Percentiles rank a stretch among this genome's conserved stretches.
These are phyloP conservation scores for Grigorovia humatica DNA, from an alignment of 805 yeast species.

Conservation along the genomic window DNA sequence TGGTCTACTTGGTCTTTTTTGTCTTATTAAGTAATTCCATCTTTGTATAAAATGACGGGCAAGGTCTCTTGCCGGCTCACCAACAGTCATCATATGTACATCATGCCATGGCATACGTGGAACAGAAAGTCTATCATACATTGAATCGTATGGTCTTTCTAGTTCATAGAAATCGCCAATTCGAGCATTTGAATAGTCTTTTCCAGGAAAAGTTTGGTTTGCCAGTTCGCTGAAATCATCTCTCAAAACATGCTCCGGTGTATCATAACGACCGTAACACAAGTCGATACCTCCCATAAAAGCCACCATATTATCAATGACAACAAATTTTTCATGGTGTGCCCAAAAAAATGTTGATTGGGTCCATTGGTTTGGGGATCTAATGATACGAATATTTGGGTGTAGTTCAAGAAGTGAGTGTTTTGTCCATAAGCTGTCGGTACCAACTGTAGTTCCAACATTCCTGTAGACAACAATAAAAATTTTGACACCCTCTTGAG, in stretches of 20 bases:
- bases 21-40: constrained; percentile 90
- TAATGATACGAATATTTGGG: constrained; percentile 75
- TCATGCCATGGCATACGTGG: constrained; percentile 99
- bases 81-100: constrained; percentile 90
- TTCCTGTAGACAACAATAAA: constrained; percentile 88
- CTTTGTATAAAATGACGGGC: constrained; percentile 93
- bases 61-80: constrained; percentile 88
- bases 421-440: constrained; percentile 89
- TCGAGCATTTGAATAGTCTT: constrained; percentile 94
- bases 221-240: constrained; percentile 55
- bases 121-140: constrained; percentile 69
- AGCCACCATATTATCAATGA: constrained; percentile 79
- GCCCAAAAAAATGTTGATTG: constrained; percentile 98
- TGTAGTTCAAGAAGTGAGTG: constrained; percentile 82
- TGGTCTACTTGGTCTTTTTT: constrained; percentile 86
- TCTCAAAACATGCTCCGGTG: constrained; percentile 83
- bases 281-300: constrained; percentile 93
- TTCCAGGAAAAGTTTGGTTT: constrained; percentile 77
- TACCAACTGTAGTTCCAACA: constrained; percentile 85
- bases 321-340: constrained; percentile 87
- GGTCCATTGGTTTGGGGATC: constrained; percentile 91
- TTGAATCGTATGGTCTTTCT: constrained; percentile 79
- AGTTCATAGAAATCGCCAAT: constrained; percentile 75
- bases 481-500: constrained; percentile 89
- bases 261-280: constrained; percentile 92